A percentile compares a stretch with the other conserved stretches of the same genome.
Conservation (phyloP, 2,329 filamentous ascomycete species). For the Aspergillus fumigatiaffinis region DNA sequence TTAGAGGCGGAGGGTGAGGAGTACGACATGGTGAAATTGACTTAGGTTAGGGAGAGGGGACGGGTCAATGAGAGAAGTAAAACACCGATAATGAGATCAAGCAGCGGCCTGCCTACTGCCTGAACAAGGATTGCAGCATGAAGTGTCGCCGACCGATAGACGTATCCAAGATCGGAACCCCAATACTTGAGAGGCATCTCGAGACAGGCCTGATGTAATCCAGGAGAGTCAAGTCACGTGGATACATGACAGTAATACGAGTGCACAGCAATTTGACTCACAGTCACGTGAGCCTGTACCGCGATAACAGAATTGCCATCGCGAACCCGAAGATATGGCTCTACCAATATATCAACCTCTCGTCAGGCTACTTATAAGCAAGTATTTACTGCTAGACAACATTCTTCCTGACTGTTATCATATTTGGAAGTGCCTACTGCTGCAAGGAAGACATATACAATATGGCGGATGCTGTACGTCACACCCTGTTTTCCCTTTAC, state of each 20-base stretch:
- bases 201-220: conserved; percentile 8
- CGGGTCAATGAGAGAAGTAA: not conserved
- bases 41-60: conserved; percentile 7
- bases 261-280: conserved; percentile 15
- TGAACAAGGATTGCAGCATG: conserved; percentile 21
- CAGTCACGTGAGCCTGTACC: conserved; percentile 9
- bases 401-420: conserved; percentile 1
- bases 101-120: conserved; percentile 37
- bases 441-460: conserved; percentile 13
- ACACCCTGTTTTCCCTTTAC: conserved; percentile 33
- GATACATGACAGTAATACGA: conserved; percentile 4
- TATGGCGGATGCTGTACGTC: conserved; percentile 45
- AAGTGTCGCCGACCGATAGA: not conserved
- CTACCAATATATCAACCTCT: not conserved
- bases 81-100: conserved; percentile 15
- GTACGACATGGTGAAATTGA: conserved; percentile 27
- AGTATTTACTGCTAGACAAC: not conserved
- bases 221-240: conserved; percentile 8
- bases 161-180: not conserved
- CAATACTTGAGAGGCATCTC: not conserved
- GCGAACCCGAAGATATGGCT: conserved; percentile 3
- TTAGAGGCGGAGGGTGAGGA: conserved; percentile 26
- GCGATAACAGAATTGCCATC: conserved; percentile 22
- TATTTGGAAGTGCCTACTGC: not conserved
- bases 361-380: not conserved